Base-by-base conservation (phyloP, 2,329 filamentous ascomycete genomes). In the Lecanicillium sp. region DNA sequence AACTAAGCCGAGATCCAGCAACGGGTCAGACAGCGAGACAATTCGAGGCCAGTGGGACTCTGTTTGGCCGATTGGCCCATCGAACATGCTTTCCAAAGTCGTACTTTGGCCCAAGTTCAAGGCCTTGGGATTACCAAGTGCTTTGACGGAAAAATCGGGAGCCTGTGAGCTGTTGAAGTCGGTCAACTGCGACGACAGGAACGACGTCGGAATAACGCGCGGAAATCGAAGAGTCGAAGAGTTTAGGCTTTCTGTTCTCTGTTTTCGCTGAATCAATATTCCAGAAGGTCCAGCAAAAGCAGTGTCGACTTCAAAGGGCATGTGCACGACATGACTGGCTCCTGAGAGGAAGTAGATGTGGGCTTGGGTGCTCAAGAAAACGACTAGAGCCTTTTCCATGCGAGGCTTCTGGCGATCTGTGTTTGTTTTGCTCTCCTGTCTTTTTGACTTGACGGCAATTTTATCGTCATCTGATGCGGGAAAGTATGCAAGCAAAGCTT, bases 321-420 rank as follows among this genome's bases (percentile, higher is more conserved):
- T 81, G 63, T 95, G 89, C 40, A 97, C 77, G 50, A 95, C 81
- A 74, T 98, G 87, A 61, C 81, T 93, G 27, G 88, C 84, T 17
- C 91, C 91, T 2, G 86, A 81, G 30, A 97, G 77, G 62, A 94
- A 96, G 72, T 90, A 94, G 55, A 98, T 81, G 62, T 97, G 91
- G 19, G 88, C 90, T 62, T 97, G 91, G 0, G 88, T 90, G 67
- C 87, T 90, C 55, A 98, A 79, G 56, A 97, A 86, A 42, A 98
- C 86, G 7, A 97, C 88, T 52, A 98, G 70, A 4, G 91, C 90
- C 59, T 84, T 77, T 35, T 78, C 77, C 20, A 79, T 64, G 1
- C 55, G 49, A 10, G 55, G 55, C 12, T 54, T 53, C 9, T 54
- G 50, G 10, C 47, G 30, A 3, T 54, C 6, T 11, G 54, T 39